Evolutionary conservation across 208 protist genomes (phyloP), one percentile per base, ranked within the genome.

Genomic region (Polymyxa betae): DNA sequence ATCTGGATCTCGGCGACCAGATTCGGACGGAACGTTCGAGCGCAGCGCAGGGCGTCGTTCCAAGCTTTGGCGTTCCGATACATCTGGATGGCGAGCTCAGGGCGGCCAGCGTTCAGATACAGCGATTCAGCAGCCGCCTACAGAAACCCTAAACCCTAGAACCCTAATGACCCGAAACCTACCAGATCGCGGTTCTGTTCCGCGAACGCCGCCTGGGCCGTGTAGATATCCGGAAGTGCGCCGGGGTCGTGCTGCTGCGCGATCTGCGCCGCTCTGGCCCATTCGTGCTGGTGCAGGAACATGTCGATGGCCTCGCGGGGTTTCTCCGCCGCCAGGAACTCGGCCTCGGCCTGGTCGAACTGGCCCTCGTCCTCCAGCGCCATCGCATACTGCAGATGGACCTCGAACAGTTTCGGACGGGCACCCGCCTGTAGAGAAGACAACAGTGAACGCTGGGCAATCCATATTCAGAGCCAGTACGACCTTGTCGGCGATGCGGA

Each of bases 341-440:
- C 96, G 66, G 96, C 96, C 94, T 99, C 97, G 41, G 98, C 98
- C 54, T 93, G 72, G 38, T 90, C 82, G 90, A 94, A 95, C 10
- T 91, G 90, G 10, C 93, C 92, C 87, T 97, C 96, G 94, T 99
- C 97, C 93, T 99, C 97, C 90, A 99, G 96, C 93, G 95, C 94
- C 96, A 98, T 97, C 5, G 98, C 98, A 93, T 98, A 96, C 93
- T 98, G 98, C 46, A 98, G 94, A 91, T 98, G 97, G 38, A 98
- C 96, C 91, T 98, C 97, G 5, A 95, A 95, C 89, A 98, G 93
- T 95, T 98, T 90, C 40, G 40, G 38, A 45, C 32, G 88, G 38
- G 88, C 5, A 45, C 32, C 5, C 88, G 35, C 35, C 46, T 32
- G n/a, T n/a, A n/a, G n/a, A n/a, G n/a, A n/a, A n/a, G n/a, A n/a